phyloP scores from a whole-genome alignment of 208 protist genomes.

The Kentomonas sorsogonicus region DNA sequence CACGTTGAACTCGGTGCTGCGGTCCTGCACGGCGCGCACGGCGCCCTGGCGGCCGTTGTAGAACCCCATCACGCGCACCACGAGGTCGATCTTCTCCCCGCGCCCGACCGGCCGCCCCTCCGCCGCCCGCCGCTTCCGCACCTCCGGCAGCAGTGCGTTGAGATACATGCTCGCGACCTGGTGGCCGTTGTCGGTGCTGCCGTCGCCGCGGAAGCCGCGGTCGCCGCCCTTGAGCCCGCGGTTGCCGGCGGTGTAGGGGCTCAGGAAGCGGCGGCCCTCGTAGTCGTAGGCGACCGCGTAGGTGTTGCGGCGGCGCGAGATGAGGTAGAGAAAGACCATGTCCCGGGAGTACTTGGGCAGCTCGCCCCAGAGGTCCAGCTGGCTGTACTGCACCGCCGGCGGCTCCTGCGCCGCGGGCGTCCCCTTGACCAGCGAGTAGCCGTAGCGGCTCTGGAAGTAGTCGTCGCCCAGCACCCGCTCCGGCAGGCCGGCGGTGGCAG shows the following conservation, averaged over 20 bases:
- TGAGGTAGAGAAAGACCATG: conserved; percentile 83
- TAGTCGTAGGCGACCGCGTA: conserved; percentile 89
- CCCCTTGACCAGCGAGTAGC: conserved; percentile 71
- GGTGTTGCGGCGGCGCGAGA: conserved; percentile 81
- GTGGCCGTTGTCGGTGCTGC: conserved; percentile 82
- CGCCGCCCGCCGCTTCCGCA: conserved; percentile 57
- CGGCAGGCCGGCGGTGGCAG: conserved; percentile 21
- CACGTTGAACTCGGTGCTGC: conserved; percentile 64
- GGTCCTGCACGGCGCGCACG: conserved; percentile 81
- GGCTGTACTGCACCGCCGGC: conserved; percentile 42
- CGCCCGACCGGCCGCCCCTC: conserved; percentile 40
- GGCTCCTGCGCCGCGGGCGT: conserved; percentile 15
- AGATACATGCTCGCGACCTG: conserved; percentile 86
- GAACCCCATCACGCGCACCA: conserved; percentile 87
- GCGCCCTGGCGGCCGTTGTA: conserved; percentile 88
- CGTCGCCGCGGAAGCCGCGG: conserved; percentile 77
- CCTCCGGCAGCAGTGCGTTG: conserved; percentile 71
- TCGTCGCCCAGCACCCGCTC: conserved; percentile 64
- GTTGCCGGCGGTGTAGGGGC: conserved; percentile 83
- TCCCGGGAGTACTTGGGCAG: conserved; percentile 85
- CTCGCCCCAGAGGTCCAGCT: conserved; percentile 85
- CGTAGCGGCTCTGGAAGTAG: conserved; percentile 77
- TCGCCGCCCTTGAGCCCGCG: conserved; percentile 82
- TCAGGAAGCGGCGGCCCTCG: conserved; percentile 66
- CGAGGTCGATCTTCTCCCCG: conserved; percentile 82